Conservation (phyloP, 768 basidiomycete genomes). For the Pleurotus tuoliensis region DNA sequence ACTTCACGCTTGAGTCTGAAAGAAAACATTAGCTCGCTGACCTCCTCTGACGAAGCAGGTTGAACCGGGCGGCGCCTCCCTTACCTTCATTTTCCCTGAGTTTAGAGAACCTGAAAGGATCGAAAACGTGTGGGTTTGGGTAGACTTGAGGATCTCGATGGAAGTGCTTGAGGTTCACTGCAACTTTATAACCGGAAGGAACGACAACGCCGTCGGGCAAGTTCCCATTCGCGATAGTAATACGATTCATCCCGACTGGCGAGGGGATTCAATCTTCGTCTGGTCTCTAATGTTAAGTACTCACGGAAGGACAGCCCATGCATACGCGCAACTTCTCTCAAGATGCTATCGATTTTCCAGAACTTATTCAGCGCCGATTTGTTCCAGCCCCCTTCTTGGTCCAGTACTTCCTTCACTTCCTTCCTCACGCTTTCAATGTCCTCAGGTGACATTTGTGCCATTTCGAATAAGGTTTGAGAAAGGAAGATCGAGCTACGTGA, state of each 20-base stretch:
- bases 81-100: conserved; percentile 20
- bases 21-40: background rate
- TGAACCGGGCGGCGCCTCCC: background rate
- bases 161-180: conserved; percentile 30
- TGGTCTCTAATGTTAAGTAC: background rate
- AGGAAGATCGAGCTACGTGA: conserved; percentile 29
- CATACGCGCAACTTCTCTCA: conserved; percentile 31
- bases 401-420: conserved; percentile 28
- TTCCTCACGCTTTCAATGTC: conserved; percentile 27
- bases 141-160: conserved; percentile 32
- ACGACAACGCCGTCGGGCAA: conserved; percentile 27
- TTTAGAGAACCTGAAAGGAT: conserved; percentile 34
- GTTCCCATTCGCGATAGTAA: conserved; percentile 22
- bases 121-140: conserved; percentile 28
- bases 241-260: conserved; percentile 24
- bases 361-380: conserved; percentile 29
- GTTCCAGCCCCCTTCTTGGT: conserved; percentile 32
- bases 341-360: conserved; percentile 30
- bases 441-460: conserved; percentile 23
- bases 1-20: conserved; percentile 22
- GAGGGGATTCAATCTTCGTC: background rate
- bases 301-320: conserved; percentile 32
- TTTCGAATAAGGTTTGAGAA: conserved; percentile 31
- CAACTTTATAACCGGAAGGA: conserved; percentile 28
- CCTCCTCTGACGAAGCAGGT: background rate